A percentile compares a stretch with the other conserved stretches of the same genome.
These are phyloP conservation scores for Chlorophyllum brunneum DNA, from an alignment of 768 basidiomycete genomes.

Conservation along the genomic window DNA sequence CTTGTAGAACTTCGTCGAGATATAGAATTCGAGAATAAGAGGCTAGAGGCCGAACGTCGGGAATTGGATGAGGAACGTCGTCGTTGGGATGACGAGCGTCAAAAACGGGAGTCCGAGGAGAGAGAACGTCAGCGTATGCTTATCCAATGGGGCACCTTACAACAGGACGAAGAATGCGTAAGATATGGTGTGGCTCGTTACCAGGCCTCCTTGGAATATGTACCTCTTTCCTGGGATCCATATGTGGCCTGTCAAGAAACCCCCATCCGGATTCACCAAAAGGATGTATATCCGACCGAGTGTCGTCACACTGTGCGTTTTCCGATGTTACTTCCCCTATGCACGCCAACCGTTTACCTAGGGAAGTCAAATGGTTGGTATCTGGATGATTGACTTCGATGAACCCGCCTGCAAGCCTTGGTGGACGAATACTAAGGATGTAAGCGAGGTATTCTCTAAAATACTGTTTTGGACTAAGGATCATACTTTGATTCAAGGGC, in stretches of 20 bases:
- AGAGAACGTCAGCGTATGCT: background rate
- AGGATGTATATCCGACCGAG: slow-evolving; percentile 2
- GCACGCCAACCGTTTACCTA: background rate
- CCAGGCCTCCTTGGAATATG: slow-evolving; percentile 2
- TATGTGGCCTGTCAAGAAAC: slow-evolving; percentile 1
- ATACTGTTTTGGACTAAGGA: background rate
- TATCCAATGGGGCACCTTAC: slow-evolving; percentile 2
- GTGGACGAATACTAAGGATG: slow-evolving; percentile 5
- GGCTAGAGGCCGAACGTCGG: background rate
- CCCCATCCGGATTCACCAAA: slow-evolving; percentile 1
- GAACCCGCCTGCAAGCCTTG: slow-evolving; percentile 7
- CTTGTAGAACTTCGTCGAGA: background rate
- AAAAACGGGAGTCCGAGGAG: background rate
- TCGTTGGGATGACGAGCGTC: background rate
- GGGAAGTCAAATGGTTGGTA: slow-evolving; percentile 2
- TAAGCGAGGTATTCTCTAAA: background rate
- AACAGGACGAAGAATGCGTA: background rate
- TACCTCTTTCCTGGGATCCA: slow-evolving; percentile 1
- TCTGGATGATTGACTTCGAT: slow-evolving; percentile 8
- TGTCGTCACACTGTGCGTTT: background rate
- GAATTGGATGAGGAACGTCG: background rate
- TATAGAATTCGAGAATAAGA: background rate
- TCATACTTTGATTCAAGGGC: background rate
- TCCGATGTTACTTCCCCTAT: background rate
- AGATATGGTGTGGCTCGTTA: slow-evolving; percentile 4